Base-by-base conservation (phyloP, 108 stramenopile genomes). In the Pelagomonas calceolata region DNA sequence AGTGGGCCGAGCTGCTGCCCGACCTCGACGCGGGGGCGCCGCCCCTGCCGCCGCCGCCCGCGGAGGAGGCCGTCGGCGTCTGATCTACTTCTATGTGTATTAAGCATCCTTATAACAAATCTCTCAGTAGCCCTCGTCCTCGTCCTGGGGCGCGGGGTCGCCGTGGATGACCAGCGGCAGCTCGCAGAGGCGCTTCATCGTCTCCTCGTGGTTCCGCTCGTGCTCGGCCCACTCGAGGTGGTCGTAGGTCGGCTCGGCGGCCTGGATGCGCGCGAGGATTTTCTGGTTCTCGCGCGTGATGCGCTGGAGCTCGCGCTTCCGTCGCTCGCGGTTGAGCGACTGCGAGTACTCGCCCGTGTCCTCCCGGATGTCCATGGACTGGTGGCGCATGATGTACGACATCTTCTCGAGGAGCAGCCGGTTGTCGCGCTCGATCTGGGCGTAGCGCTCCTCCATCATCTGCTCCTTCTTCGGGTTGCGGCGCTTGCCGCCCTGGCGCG, bases 1-100 rank as follows among this genome's bases (percentile, higher is more conserved):
- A 91, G 46, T 97, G 96, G 96, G 87, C 87, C 5, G 78, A 80
- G 17, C 79, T 96, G 37, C 84, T 94, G 34, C 93, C 93, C 21
- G 83, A 89, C 76, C 78, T 96, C 79, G 93, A 96, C 51, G 51
- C 51, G 21, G 29, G 18, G 21, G 21, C 51, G 3, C 51, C 51
- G 51, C 51, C 51, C 21, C 51, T 26, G 21, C 51, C 51, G 51
- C 51, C 51, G 51, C 51, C 51, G 21, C 51, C 21, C 51, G 21
- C 10, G 51, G 0, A 17, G 51, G 51, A 60, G 21, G 21, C 29
- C 51, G 51, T 60, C 26, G 51, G 51, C 51, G 51, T 60, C 51
- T 60, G 51, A 60, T 10, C 9, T 5, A 5, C 39, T 43, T n/a
- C n/a, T n/a, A n/a, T n/a, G n/a, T n/a, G n/a, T n/a, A n/a, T n/a